A percentile compares a stretch with the other conserved stretches of the same genome.
Evolutionary conservation across 2,329 filamentous ascomycete genomes (phyloP).

Genomic region (Ophiocordyceps camponoti-leonardi): DNA sequence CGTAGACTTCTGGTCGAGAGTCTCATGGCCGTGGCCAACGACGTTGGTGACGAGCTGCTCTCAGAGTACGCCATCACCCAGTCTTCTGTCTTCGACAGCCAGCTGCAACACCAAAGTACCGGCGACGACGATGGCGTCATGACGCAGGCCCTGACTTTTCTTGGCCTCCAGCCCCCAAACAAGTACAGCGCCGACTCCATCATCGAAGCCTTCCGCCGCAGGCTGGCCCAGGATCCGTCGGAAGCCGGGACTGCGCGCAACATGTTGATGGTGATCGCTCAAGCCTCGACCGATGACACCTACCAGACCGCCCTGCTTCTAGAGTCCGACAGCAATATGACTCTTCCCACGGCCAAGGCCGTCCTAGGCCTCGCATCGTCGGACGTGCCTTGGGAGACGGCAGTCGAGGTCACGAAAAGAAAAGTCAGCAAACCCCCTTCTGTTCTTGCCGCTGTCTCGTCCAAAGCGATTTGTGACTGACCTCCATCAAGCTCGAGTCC

Average conservation of each 20-base stretch:
- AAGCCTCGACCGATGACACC: constrained; percentile 14
- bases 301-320: constrained; percentile 16
- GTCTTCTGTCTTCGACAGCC: constrained; percentile 21
- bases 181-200: constrained; percentile 17
- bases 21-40: constrained; percentile 16
- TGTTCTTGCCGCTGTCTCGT: not conserved
- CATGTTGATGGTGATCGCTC: constrained; percentile 18
- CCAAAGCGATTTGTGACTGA: not conserved
- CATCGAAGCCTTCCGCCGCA: constrained; percentile 17
- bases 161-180: constrained; percentile 17
- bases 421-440: constrained; percentile 9
- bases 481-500: constrained; percentile 8
- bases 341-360: constrained; percentile 14
- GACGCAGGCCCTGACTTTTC: constrained; percentile 15
- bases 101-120: constrained; percentile 10
- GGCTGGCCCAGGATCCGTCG: constrained; percentile 13
- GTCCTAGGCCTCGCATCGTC: constrained; percentile 12
- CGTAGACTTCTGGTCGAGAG: constrained; percentile 14
- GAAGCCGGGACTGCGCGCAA: constrained; percentile 13
- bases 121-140: constrained; percentile 14
- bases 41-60: constrained; percentile 15
- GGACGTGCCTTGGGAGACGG: constrained; percentile 8
- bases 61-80: constrained; percentile 20
- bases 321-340: constrained; percentile 18
- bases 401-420: constrained; percentile 9